Evolutionary conservation across 495 filamentous ascomycete genomes (phyloP).

Genomic region (Tuber brumale): DNA sequence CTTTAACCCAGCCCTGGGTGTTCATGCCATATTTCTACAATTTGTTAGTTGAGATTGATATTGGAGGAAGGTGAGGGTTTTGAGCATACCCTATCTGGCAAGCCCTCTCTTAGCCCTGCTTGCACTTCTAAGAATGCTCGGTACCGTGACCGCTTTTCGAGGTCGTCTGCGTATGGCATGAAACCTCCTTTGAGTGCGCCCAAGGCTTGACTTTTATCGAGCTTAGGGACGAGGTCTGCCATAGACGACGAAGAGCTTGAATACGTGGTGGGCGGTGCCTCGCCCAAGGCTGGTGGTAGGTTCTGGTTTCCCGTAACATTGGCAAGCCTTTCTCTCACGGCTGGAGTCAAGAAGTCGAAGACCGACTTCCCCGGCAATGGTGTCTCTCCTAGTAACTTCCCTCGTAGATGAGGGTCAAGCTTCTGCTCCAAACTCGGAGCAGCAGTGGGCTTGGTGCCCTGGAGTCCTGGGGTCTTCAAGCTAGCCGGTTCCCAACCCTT

Average conservation of each 20-base stretch:
- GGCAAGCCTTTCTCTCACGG: constrained; percentile 69
- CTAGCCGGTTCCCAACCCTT: constrained; percentile 65
- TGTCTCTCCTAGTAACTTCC: constrained; percentile 72
- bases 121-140: constrained; percentile 69
- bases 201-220: constrained; percentile 66
- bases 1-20: constrained; percentile 69
- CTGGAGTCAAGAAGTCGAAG: constrained; percentile 84
- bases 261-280: constrained; percentile 45
- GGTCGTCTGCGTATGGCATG: constrained; percentile 82
- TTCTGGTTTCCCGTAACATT: constrained; percentile 66
- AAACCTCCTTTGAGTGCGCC: constrained; percentile 70
- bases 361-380: constrained; percentile 86
- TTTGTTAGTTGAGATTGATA: constrained; percentile 11
- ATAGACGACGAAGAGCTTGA: constrained; percentile 25
- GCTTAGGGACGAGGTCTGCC: constrained; percentile 56
- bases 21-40: constrained; percentile 46
- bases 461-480: neutral
- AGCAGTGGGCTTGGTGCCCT: constrained; percentile 52
- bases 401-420: constrained; percentile 72
- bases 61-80: neutral
- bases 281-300: constrained; percentile 69
- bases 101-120: constrained; percentile 56
- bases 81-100: constrained; percentile 53
- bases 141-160: constrained; percentile 70
- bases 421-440: constrained; percentile 52